Base-by-base conservation (phyloP, 208 protist genomes). In the Wallacemonas sp. region DNA sequence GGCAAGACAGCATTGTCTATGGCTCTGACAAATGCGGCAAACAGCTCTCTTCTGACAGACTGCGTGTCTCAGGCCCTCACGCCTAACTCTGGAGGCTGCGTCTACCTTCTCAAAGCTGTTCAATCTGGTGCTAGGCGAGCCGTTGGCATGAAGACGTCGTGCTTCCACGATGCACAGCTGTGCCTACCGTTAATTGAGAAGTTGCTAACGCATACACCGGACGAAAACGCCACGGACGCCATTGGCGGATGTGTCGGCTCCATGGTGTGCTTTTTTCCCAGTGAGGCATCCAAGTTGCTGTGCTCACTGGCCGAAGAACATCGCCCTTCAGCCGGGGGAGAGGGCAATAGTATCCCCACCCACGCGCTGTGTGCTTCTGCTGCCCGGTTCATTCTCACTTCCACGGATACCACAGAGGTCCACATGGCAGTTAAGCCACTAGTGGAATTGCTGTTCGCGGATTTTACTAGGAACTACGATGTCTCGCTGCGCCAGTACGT, bases 71-170 rank as follows among this genome's bases (percentile, higher is more conserved):
- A 68, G 34, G 80, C 80, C 11, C 26, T 60, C 2, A 66, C 58
- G 21, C 21, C 62, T 3, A 53, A 41, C 3, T 36, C 64, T 14
- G 64, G 66, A 27, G 72, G 76, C 54, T 49, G 68, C 9, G 70
- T 71, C 55, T 70, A 82, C 45, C 85, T 80, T 63, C 72, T 84
- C 67, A 80, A 71, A 53, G 72, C 71, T 21, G 47, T 90, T 14
- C 79, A 77, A 24, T 66, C 72, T 30, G 70, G 68, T 1, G 66
- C 71, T 22, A 47, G 68, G 11, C 38, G 66, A n/a, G 66, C 77
- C 1, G 65, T 66, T 14, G 11, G 62, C 3, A 64, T 60, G 21
- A 19, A 21, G 8, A 12, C 38, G 28, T 81, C 71, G 8, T 58
- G 51, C 49, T 82, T 84, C 31, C 72, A 71, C 68, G 61, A 77